These are phyloP conservation scores for Carex kokanica DNA, from an alignment of 176 grass and related monocot species.

Conservation along the genomic window DNA sequence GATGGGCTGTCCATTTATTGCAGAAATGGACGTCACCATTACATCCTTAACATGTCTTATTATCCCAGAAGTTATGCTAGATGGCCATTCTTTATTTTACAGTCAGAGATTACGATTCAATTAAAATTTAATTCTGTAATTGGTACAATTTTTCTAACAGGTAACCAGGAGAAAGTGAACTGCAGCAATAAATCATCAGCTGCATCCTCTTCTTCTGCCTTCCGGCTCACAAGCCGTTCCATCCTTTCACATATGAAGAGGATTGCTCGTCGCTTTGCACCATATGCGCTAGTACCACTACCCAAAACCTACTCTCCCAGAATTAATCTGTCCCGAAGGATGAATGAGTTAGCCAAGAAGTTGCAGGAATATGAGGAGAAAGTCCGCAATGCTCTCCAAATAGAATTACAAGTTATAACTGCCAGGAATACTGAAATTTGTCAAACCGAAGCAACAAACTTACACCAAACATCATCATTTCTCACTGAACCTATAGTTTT, in stretches of 20 bases:
- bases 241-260: not conserved
- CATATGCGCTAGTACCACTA: not conserved
- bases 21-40: too few species aligned
- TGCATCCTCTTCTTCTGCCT: not conserved
- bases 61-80: too few species aligned
- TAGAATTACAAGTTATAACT: not conserved
- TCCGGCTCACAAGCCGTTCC: not conserved
- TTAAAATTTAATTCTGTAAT: not conserved
- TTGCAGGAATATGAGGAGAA: not conserved
- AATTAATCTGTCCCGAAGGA: not conserved
- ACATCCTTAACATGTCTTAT: too few species aligned
- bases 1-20: too few species aligned
- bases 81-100: not conserved
- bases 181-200: not conserved
- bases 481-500: not conserved
- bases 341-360: too few species aligned
- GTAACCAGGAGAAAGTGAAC: not conserved
- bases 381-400: not conserved
- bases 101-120: not conserved
- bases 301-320: not conserved
- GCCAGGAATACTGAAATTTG: not conserved
- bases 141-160: not conserved
- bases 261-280: not conserved
- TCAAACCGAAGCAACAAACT: not conserved
- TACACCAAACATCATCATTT: constrained; percentile 20